phyloP scores from a whole-genome alignment of 1,139 yeast genomes.

The Yamadazyma spencermartinsiae region DNA sequence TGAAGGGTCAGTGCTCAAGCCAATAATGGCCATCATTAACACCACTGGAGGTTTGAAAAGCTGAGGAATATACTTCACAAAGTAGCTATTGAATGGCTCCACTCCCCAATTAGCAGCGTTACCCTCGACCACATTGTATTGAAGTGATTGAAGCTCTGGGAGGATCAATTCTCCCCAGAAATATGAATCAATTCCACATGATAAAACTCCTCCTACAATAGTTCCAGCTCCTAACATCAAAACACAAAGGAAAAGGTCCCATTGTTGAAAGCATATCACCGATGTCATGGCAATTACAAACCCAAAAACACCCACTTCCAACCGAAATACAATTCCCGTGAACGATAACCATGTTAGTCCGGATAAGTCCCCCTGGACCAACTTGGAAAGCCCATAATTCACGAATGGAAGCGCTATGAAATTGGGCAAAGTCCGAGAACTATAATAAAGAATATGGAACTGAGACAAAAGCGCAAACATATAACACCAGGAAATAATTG shows the following conservation, averaged over 20 bases:
- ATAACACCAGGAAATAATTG: conserved; percentile 56
- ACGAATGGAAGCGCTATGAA: conserved; percentile 80
- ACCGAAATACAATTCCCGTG: conserved; percentile 66
- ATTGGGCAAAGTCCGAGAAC: conserved; percentile 83
- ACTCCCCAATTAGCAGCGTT: conserved; percentile 81
- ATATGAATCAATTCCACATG: conserved; percentile 64
- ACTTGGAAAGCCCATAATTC: conserved; percentile 51
- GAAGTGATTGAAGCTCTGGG: conserved; percentile 76
- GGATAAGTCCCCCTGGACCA: conserved; percentile 50
- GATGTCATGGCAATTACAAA: conserved; percentile 46
- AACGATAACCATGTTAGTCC: conserved; percentile 64
- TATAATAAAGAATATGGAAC: conserved; percentile 77
- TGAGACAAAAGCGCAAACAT: conserved; percentile 59
- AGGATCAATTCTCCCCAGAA: conserved; percentile 64
- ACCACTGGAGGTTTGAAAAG: conserved; percentile 65
- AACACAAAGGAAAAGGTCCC: conserved; percentile 34
- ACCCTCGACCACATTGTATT: conserved; percentile 73
- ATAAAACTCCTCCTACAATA: conserved; percentile 48
- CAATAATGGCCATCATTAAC: conserved; percentile 46
- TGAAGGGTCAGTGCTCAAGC: conserved; percentile 43
- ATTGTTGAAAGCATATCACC: conserved; percentile 39
- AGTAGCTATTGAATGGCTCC: conserved; percentile 72
- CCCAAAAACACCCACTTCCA: conserved; percentile 68
- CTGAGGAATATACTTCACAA: conserved; percentile 43
- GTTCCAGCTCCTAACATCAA: conserved; percentile 54